Evolutionary conservation across 1,284 basidiomycete genomes (phyloP).

Genomic region (Gomphus sp.): DNA sequence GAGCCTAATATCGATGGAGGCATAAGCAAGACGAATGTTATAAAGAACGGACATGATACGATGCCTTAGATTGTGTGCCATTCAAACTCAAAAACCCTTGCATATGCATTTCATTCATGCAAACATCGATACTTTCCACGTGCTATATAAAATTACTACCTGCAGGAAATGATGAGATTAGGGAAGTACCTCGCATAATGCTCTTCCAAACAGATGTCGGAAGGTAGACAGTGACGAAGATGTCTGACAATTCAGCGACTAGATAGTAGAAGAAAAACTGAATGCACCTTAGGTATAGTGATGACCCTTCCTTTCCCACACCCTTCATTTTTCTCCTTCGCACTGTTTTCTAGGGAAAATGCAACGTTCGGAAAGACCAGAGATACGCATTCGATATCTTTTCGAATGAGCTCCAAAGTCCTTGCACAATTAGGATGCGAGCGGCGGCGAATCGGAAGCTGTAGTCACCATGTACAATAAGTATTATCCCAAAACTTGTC

Average conservation of each 20-base stretch:
- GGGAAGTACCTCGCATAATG: conserved; percentile 49
- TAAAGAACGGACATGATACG: not conserved
- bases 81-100: conserved; percentile 77
- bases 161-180: conserved; percentile 4
- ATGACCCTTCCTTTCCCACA: conserved; percentile 35
- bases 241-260: conserved; percentile 36
- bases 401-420: conserved; percentile 57
- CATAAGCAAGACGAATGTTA: not conserved
- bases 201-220: conserved; percentile 56
- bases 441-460: conserved; percentile 72
- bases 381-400: conserved; percentile 62
- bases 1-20: conserved; percentile 36
- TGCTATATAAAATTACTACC: conserved; percentile 29
- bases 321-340: conserved; percentile 24
- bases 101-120: conserved; percentile 42
- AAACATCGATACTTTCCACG: conserved; percentile 53
- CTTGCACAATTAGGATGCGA: conserved; percentile 51
- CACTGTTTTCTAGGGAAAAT: conserved; percentile 59
- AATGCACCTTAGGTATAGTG: conserved; percentile 50
- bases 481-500: conserved; percentile 9
- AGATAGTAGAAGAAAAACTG: not conserved
- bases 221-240: conserved; percentile 54
- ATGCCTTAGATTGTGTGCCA: conserved; percentile 64
- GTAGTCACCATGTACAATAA: conserved; percentile 7
- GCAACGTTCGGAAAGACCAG: conserved; percentile 61